Evolutionary conservation across 2,329 filamentous ascomycete species (phyloP), one percentile per base, ranked within the genome.

Genomic region (Venturia pyrina): DNA sequence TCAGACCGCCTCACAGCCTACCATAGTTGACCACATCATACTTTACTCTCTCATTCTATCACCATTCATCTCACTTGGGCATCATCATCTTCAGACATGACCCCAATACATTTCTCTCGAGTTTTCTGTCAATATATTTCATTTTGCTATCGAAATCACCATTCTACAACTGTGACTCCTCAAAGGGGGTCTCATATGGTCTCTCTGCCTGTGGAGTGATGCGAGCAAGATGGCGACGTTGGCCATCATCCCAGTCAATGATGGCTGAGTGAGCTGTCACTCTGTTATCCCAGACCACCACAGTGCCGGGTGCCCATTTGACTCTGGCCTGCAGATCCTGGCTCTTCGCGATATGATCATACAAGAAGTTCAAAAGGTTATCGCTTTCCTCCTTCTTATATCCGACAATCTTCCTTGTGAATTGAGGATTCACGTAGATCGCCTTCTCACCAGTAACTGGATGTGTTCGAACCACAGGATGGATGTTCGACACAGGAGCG

Each of bases 351-450:
- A 91, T 85, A 71, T 92, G 89, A 72, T 91, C 85, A 73, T 87
- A 91, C 19, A 93, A 77, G 78, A 92, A 92, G 72, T 90, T 90
- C 67, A 93, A 81, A 11, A 93, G 79, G 61, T 82, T 82, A 69
- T 96, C 91, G 1, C 87, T 91, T 73, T 96, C 92, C 73, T 96
- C 91, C 73, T 91, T 90, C 78, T 96, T 96, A 72, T 88, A 85
- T 15, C 90, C 91, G 1, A 93, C 84, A 65, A 96, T 93, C 40
- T 87, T 82, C 63, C 90, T 87, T 5, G 90, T 93, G 78, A 95
- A 96, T 73, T 93, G 89, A 3, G 88, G 88, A 74, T 96, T 96
- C 37, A 96, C 85, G 70, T 85, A 96, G 8, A 96, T 78, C 0
- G 89, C 88, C 79, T 96, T 96, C 75, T 96, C 89, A 19, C 90